Evolutionary conservation across 1,284 basidiomycete species (phyloP), one percentile per base, ranked within the genome.

Genomic region (Coniferiporia weirii): DNA sequence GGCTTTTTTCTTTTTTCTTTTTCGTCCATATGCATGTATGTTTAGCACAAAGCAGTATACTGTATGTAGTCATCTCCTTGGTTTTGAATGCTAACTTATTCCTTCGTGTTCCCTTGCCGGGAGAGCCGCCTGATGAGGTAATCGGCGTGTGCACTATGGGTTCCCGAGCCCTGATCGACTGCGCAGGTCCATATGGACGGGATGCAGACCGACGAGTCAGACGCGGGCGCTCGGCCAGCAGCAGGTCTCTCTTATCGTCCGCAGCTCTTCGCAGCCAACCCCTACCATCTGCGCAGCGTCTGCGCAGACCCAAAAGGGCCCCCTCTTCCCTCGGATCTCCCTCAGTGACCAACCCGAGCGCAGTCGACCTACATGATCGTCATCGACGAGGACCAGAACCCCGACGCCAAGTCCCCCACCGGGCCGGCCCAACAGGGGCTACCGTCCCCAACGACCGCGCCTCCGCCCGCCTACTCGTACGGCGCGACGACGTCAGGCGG

Each of bases 381-480:
- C n/a, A 20, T 54, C n/a, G 57, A 55, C 19, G 57, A 59, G 27
- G 35, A 59, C 52, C 27, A 27, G 27, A n/a, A 4, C 8, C 52
- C 56, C 5, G 49, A 52, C 13, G 50, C 34, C 13, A 58, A 58
- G 40, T 40, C 38, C 38, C 38, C 38, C 9, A 40, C 38, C 38
- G 38, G 12, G 15, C 9, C 38, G 38, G 8, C 38, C 3, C 15
- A 15, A 3, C 38, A 10, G 12, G 12, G 38, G 38, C 15, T 15
- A 9, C 38, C 15, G 8, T 15, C 12, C 8, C 38, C 38, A 15
- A 40, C 38, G 12, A 40, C 38, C 15, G 38, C 38, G 8, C 48
- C 53, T 15, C 59, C 59, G 17, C 59, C 59, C 12, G 53, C 59
- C 20, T 55, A 60, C 36, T 51, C 48, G 47, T 27, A 57, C 45